Evolutionary conservation across 148 eudicot genomes (phyloP), one percentile per base, ranked within the genome.

Genomic region (Nepenthes gracilis): DNA sequence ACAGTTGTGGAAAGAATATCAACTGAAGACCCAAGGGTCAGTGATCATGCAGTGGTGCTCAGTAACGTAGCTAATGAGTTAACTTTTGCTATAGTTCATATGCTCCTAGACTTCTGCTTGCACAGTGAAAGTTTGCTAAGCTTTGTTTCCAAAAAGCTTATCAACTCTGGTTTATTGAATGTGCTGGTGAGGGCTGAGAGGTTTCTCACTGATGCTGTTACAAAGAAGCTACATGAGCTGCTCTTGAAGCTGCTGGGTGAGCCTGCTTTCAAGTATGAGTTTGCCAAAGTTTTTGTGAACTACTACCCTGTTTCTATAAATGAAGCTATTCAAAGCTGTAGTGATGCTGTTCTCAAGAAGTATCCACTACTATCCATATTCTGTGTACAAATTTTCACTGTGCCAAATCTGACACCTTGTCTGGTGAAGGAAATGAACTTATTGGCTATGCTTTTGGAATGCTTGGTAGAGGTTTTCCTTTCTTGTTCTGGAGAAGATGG

Each of bases 301-400:
- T 84, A 89, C 72, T 93, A 93, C 67, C 83, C 97, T 45, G 68
- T 71, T 47, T 72, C 78, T 52, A 81, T 89, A 45, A 66, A 72
- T 50, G 92, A 83, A 67, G 85, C 85, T 12, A 58, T 83, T 35
- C 83, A 71, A 55, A 72, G 74, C 59, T 65, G 67, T 63, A 67
- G 60, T 67, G 87, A 89, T 64, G 11, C 12, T 62, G 76, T 61
- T 71, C 73, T 70, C 45, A 84, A 65, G 60, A 84, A 76, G 55
- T 86, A 69, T 75, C 87, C 83, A 36, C 71, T 86, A 36, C 72
- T 86, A 2, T 70, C 89, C 14, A 82, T 83, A 57, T 93, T 93
- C 63, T 74, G 92, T 55, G 99, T 93, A 57, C 99, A 93, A 78
- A 89, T 93, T 63, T 75, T 93, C 55, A 93, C 99, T 1, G 99